These are phyloP conservation scores for Zasmidium citrigriseum DNA, from an alignment of 2,329 filamentous ascomycete genomes.

Conservation along the genomic window DNA sequence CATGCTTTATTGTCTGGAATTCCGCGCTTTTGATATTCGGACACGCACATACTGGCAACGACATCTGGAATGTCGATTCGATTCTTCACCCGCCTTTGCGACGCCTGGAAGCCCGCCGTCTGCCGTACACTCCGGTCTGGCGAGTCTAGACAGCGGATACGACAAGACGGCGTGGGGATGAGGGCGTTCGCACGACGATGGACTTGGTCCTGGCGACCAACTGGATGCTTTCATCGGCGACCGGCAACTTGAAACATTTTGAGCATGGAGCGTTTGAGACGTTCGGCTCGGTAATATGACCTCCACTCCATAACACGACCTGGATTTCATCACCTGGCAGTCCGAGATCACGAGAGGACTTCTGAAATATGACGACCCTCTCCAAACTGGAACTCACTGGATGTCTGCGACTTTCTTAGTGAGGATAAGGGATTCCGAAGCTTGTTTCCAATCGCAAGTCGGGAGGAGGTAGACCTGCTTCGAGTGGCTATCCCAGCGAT, in stretches of 20 bases:
- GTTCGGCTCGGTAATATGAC: conserved; percentile 27
- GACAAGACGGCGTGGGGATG: conserved; percentile 19
- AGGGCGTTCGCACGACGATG: conserved; percentile 20
- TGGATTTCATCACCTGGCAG: conserved; percentile 6
- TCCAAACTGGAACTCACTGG: not conserved
- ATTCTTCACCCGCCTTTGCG: conserved; percentile 11
- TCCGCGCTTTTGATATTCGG: not conserved
- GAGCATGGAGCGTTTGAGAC: conserved; percentile 22
- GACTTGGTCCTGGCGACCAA: conserved; percentile 19
- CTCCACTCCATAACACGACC: conserved; percentile 12
- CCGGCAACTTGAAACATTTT: conserved; percentile 17
- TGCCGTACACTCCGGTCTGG: conserved; percentile 24
- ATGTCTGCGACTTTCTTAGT: conserved; percentile 22
- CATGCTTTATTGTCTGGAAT: conserved; percentile 8
- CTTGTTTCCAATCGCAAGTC: conserved; percentile 36
- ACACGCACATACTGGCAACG: conserved; percentile 4
- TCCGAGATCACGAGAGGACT: conserved; percentile 17
- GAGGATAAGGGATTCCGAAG: conserved; percentile 19
- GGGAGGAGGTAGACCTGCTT: conserved; percentile 38
- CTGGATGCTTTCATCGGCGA: conserved; percentile 18
- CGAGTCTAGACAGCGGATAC: conserved; percentile 24
- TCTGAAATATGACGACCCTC: not conserved
- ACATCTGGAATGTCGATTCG: conserved; percentile 19
- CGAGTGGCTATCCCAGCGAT: conserved; percentile 24
- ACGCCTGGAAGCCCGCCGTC: conserved; percentile 25